Evolutionary conservation across 2,329 filamentous ascomycete genomes (phyloP).

Genomic region (Cercospora berteroae): DNA sequence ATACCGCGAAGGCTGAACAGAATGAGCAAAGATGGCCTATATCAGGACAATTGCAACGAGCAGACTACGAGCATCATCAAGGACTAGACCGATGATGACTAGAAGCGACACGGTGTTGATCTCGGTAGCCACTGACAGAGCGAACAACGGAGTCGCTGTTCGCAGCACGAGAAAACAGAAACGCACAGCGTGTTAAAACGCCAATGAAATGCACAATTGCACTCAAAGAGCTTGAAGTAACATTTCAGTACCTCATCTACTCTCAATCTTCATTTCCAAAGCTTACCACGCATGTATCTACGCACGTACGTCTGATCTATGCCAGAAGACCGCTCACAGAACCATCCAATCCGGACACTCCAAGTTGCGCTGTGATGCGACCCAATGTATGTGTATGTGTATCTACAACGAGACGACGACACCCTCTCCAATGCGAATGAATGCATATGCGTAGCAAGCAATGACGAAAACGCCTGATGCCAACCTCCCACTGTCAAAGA

Average conservation of each 20-base stretch:
- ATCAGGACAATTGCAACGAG: too few species aligned
- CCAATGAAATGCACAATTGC: too few species aligned
- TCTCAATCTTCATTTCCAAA: not conserved
- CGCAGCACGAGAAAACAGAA: too few species aligned
- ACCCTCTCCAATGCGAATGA: not conserved
- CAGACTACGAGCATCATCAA: too few species aligned
- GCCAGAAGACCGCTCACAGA: not conserved
- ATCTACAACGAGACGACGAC: not conserved
- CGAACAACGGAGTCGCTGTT: too few species aligned
- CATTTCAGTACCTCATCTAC: not conserved
- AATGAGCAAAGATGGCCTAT: too few species aligned
- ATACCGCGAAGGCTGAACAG: too few species aligned
- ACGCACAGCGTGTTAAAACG: too few species aligned
- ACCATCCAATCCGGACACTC: not conserved
- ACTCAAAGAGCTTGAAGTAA: too few species aligned
- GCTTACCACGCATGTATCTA: not conserved
- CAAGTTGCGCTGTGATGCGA: not conserved
- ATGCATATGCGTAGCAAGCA: not conserved
- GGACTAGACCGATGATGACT: too few species aligned
- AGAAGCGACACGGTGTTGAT: too few species aligned
- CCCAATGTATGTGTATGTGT: not conserved
- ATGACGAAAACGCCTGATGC: not conserved
- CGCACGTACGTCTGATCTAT: not conserved
- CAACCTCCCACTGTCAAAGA: not conserved
- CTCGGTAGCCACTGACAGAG: too few species aligned